Conservation (phyloP, 441 rosid genomes). For the Brassica balearica region DNA sequence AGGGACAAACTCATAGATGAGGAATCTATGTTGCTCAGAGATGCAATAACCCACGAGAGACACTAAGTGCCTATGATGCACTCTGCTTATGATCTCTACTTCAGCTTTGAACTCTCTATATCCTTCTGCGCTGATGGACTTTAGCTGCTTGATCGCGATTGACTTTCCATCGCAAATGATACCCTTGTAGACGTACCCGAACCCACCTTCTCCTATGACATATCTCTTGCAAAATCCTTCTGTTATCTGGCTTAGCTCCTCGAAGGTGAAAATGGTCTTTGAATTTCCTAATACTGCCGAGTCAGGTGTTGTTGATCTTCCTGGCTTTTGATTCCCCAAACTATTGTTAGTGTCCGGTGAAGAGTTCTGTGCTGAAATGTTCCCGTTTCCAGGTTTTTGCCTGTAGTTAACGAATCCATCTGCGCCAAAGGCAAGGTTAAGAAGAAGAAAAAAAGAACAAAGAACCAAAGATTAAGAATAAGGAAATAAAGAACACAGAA, state of each 20-base stretch:
- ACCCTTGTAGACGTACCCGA: background rate
- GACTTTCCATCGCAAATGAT: background rate
- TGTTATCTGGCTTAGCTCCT: background rate
- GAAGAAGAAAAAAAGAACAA: background rate
- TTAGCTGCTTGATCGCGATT: background rate
- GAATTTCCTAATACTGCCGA: conserved; percentile 37
- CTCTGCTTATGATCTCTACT: conserved; percentile 1
- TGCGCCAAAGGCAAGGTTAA: background rate
- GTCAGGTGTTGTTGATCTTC: conserved; percentile 51
- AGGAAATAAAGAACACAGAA: background rate
- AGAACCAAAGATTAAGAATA: background rate
- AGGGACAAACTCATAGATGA: background rate
- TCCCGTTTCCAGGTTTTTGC: conserved; percentile 45
- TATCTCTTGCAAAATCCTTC: background rate
- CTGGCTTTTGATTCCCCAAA: conserved; percentile 34
- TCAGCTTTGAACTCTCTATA: background rate
- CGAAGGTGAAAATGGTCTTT: background rate
- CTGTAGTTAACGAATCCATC: conserved; percentile 50
- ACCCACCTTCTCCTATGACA: background rate
- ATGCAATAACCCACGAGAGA: background rate
- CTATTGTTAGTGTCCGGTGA: conserved; percentile 48
- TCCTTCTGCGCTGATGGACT: background rate
- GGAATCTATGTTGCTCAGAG: conserved; percentile 1
- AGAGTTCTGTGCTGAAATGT: conserved; percentile 41
- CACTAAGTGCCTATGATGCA: background rate